Base-by-base conservation (phyloP, 106 monocot species). In the Hemerocallis citrina region DNA sequence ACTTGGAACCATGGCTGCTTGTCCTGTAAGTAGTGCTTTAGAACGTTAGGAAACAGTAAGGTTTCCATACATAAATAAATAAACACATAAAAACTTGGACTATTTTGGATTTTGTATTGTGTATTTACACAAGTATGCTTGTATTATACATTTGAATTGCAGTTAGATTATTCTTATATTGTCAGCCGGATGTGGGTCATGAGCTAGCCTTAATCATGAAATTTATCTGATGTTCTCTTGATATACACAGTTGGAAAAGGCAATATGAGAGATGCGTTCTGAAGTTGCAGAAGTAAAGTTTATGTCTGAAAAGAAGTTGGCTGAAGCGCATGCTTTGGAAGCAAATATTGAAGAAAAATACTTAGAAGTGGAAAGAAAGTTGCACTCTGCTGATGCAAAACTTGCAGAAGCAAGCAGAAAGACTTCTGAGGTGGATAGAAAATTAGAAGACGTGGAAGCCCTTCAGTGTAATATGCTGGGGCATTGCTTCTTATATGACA, bases 341-440 rank as follows among this genome's bases (percentile, higher is more conserved):
- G 70, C 81, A 5, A 77, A 59, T 16, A 30, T 87, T 40, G 92
- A 99, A 55, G 85, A 92, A 48, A 92, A 92, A 57, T 72, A 68
- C 23, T 64, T 99, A 55, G 88, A 88, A 49, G 71, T 77, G 55
- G 88, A 92, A 49, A 71, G 65, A 35, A 88, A 78, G 58, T 36
- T 80, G 25, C 77, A 80, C 71, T 48, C 82, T 74, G 92, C 88
- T 39, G 85, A 88, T 78, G 98, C 92, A 12, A 81, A 65, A 72
- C 71, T 99, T 37, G 98, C 92, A 54, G 98, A 99, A 80, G 84
- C 85, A 66, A 88, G 75, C 42, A 68, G 98, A 11, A 99, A 88
- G 58, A 85, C 62, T 45, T 79, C 98, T 7, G 88, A 92, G 21
- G 35, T 85, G 23, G 85, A 88, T 29, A 77, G 88, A 50, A 92